Evolutionary conservation across 1,139 yeast species (phyloP).

Genomic region (Kazachstania sp.): DNA sequence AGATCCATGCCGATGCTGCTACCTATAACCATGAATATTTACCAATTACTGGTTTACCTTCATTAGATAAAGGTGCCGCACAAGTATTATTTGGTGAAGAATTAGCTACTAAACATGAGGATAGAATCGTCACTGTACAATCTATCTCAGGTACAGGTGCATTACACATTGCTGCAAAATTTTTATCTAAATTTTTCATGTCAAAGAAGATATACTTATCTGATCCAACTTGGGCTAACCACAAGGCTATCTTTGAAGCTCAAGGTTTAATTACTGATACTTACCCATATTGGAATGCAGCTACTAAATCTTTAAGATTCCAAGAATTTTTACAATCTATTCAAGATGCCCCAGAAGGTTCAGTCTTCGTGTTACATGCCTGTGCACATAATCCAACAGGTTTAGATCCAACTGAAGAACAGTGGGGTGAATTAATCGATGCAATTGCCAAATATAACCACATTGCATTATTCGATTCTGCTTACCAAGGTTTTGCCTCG

Average conservation of each 20-base stretch:
- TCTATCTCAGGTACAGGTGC: slow-evolving; percentile 96
- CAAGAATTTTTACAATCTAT: slow-evolving; percentile 63
- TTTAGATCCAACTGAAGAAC: slow-evolving; percentile 78
- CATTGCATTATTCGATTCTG: slow-evolving; percentile 86
- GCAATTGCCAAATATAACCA: slow-evolving; percentile 56
- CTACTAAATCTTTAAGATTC: slow-evolving; percentile 54
- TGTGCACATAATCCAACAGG: slow-evolving; percentile 99
- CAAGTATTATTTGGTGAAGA: slow-evolving; percentile 65
- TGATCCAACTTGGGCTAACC: slow-evolving; percentile 96
- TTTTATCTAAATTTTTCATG: slow-evolving; percentile 45
- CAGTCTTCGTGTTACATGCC: slow-evolving; percentile 80
- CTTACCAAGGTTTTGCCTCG: slow-evolving; percentile 95
- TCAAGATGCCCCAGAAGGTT: slow-evolving; percentile 62
- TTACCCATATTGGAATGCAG: slow-evolving; percentile 77
- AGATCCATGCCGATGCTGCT: slow-evolving; percentile 42
- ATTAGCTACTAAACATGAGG: slow-evolving; percentile 36
- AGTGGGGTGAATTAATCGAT: slow-evolving; percentile 68
- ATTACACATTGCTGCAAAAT: slow-evolving; percentile 75
- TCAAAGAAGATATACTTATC: slow-evolving; percentile 58
- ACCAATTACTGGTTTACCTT: slow-evolving; percentile 69
- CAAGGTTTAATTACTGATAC: slow-evolving; percentile 54
- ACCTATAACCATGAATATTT: slow-evolving; percentile 85
- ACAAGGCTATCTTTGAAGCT: slow-evolving; percentile 66
- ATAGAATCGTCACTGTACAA: slow-evolving; percentile 66
- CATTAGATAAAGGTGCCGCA: slow-evolving; percentile 69